Conservation (phyloP, 441 rosid species). For the Theobroma grandiflorum region DNA sequence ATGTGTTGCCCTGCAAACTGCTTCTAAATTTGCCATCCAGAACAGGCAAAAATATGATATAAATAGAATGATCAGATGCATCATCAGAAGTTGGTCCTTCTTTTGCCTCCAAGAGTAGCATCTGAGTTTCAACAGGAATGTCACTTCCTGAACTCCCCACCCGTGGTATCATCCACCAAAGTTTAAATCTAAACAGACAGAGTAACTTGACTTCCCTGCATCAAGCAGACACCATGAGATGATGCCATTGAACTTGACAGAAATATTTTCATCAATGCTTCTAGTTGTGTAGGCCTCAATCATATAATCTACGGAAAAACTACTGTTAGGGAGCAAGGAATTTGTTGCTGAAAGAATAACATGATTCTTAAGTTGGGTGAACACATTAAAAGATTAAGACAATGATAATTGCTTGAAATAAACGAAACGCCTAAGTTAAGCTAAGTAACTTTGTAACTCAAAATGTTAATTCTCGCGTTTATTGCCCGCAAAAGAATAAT, state of each 20-base stretch:
- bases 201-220: conserved; percentile 44
- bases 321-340: background rate
- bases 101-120: conserved; percentile 48
- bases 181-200: conserved; percentile 47
- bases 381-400: too few species aligned
- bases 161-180: conserved; percentile 54
- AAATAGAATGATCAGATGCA: conserved; percentile 32
- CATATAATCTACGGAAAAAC: background rate
- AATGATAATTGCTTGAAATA: background rate
- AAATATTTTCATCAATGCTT: background rate
- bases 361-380: background rate
- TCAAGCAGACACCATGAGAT: background rate
- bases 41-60: conserved; percentile 47
- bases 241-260: background rate
- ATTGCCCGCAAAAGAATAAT: background rate
- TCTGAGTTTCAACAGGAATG: conserved; percentile 56
- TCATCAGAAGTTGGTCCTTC: conserved; percentile 28
- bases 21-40: conserved; percentile 47
- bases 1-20: conserved; percentile 50
- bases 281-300: background rate
- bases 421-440: background rate
- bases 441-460: too few species aligned
- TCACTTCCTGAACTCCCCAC: conserved; percentile 50
- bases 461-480: background rate
- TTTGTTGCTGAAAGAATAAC: background rate